Conservation (phyloP, 192 early-diverging fungal genomes). For the Chytriomyces sp. region DNA sequence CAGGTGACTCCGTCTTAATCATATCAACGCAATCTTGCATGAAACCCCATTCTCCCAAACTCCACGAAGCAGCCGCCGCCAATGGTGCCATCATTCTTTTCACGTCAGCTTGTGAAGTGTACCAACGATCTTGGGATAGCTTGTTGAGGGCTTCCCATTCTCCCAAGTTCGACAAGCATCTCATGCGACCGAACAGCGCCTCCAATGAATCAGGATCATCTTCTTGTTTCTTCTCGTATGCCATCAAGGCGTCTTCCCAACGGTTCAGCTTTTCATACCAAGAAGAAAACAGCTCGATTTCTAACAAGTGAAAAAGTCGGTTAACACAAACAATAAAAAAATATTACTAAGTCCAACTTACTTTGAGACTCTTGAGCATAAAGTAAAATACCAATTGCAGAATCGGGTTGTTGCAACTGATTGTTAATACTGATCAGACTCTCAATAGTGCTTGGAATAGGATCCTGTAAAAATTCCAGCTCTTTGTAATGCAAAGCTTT, state of each 20-base stretch:
- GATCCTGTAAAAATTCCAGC: conserved; percentile 84
- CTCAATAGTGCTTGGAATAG: conserved; percentile 83
- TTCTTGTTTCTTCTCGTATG: conserved; percentile 76
- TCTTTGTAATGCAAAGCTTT: conserved; percentile 99
- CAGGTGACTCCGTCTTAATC: conserved; percentile 76
- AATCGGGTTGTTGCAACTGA: conserved; percentile 92
- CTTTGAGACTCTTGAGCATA: conserved; percentile 76
- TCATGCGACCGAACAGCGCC: conserved; percentile 82
- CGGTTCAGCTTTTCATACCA: conserved; percentile 94
- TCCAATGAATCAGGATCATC: conserved; percentile 79
- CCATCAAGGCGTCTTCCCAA: conserved; percentile 90
- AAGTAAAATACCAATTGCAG: conserved; percentile 91
- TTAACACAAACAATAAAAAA: conserved; percentile 4
- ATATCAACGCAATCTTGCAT: conserved; percentile 90
- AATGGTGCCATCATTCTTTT: conserved; percentile 79
- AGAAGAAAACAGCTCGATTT: conserved; percentile 82
- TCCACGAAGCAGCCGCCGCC: conserved; percentile 94
- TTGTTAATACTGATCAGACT: conserved; percentile 93
- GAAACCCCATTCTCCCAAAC: conserved; percentile 78
- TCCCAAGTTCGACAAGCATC: conserved; percentile 88
- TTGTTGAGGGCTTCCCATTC: conserved; percentile 87
- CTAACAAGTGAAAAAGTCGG: conserved; percentile 4
- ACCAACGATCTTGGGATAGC: conserved; percentile 72
- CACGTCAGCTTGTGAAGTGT: conserved; percentile 58
- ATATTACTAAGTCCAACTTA: background rate